These are phyloP conservation scores for Pyrenochaeta sp. DNA, from an alignment of 2,329 filamentous ascomycete genomes.

Conservation along the genomic window DNA sequence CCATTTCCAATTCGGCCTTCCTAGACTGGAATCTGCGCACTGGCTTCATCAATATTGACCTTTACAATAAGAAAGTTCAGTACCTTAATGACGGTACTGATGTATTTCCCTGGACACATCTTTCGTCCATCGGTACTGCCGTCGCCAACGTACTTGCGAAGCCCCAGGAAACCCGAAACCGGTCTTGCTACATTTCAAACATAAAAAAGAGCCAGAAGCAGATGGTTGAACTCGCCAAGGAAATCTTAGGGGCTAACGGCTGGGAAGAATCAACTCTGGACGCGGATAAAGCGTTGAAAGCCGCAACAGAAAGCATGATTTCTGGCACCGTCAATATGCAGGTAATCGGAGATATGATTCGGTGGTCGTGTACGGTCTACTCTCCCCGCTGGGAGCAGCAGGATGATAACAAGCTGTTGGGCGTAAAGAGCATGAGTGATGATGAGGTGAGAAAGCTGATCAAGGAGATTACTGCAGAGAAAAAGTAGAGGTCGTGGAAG, in stretches of 20 bases:
- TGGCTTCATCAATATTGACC: conserved; percentile 14
- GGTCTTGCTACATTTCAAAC: conserved; percentile 13
- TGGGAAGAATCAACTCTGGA: conserved; percentile 9
- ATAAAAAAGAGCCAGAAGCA: conserved; percentile 13
- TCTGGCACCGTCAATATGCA: conserved; percentile 7
- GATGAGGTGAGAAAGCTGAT: conserved; percentile 4
- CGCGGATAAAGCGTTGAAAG: conserved; percentile 2
- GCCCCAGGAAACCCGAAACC: conserved; percentile 11
- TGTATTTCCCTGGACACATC: conserved; percentile 6
- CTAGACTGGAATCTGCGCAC: conserved; percentile 15
- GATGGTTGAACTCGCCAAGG: conserved; percentile 13
- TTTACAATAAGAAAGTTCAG: conserved; percentile 8
- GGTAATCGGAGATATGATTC: conserved; percentile 14
- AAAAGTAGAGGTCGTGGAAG: background rate
- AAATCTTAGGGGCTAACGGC: conserved; percentile 5
- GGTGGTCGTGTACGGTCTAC: conserved; percentile 3
- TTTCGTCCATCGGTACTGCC: conserved; percentile 6
- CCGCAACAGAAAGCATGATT: conserved; percentile 1
- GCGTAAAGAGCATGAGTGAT: conserved; percentile 4
- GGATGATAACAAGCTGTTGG: conserved; percentile 8
- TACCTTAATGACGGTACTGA: conserved; percentile 11
- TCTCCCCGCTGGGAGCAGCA: conserved; percentile 7
- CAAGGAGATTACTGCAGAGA: background rate
- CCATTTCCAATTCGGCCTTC: conserved; percentile 16
- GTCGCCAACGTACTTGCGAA: conserved; percentile 7